A percentile compares a stretch with the other conserved stretches of the same genome.
phyloP scores from a whole-genome alignment of 345 rosid species.

The Pelargonium nanum region DNA sequence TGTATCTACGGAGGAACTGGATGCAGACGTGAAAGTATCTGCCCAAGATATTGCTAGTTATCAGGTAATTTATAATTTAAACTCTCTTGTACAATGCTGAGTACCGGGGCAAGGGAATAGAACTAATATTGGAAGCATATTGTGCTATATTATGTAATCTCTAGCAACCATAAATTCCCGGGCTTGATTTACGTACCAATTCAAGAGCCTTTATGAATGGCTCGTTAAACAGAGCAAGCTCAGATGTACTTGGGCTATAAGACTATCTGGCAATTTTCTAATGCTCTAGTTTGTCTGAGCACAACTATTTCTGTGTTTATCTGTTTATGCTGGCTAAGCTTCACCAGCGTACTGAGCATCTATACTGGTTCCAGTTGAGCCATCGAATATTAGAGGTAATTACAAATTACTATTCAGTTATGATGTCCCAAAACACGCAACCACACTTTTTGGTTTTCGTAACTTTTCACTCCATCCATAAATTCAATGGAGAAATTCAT shows the following conservation, averaged over 20 bases:
- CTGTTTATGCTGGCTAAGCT: no score
- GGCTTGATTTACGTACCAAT: neutral
- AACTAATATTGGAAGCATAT: neutral
- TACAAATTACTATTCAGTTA: no score
- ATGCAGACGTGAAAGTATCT: constrained; percentile 39
- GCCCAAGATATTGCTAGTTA: constrained; percentile 60
- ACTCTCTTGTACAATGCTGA: neutral
- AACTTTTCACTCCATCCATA: no score
- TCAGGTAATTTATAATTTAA: constrained; percentile 37
- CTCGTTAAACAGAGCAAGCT: neutral
- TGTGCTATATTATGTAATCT: neutral
- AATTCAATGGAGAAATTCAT: no score
- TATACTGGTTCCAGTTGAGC: no score
- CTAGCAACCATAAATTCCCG: neutral
- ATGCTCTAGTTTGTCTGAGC: neutral
- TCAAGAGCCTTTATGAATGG: neutral
- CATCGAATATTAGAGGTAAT: no score
- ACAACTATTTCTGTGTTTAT: no score
- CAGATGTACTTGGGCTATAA: neutral
- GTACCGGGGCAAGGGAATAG: neutral
- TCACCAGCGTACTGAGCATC: no score
- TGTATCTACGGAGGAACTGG: constrained; percentile 24
- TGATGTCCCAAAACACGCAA: no score
- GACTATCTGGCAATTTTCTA: neutral
- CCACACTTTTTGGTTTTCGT: no score